phyloP scores from a whole-genome alignment of 225 moss, liverwort and hornwort species.

The Bryoerythrophyllum caledonicum region DNA sequence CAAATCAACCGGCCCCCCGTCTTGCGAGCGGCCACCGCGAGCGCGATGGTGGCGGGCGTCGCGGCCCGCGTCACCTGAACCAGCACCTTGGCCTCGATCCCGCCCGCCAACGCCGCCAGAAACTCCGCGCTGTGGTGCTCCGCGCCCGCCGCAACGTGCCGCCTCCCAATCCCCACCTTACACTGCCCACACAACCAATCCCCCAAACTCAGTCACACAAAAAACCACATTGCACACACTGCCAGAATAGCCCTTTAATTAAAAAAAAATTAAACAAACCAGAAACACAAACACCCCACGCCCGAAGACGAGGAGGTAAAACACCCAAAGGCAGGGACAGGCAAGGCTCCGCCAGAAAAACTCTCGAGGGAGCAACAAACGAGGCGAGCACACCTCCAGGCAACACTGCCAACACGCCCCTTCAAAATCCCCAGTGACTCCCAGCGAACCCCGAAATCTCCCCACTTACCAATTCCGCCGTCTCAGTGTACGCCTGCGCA shows the following conservation, averaged over 20 bases:
- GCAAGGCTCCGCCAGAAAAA: too few relatives aligned
- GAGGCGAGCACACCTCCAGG: too few relatives aligned
- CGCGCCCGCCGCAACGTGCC: conserved; percentile 38
- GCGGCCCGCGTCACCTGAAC: conserved; percentile 59
- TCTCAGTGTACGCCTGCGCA: conserved; percentile 72
- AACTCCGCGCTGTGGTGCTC: conserved; percentile 83
- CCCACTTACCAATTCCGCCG: conserved; percentile 71
- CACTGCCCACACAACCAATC: conserved; percentile 46
- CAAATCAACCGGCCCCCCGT: conserved; percentile 74
- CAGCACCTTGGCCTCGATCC: conserved; percentile 67
- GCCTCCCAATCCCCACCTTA: conserved; percentile 55
- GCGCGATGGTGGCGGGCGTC: conserved; percentile 65
- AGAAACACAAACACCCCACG: background rate
- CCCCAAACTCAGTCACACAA: background rate
- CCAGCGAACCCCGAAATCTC: too few relatives aligned
- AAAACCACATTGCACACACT: background rate
- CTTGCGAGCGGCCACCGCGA: conserved; percentile 74
- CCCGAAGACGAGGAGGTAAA: too few relatives aligned
- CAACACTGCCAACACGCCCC: too few relatives aligned
- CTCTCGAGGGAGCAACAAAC: background rate
- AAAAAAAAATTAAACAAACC: too few relatives aligned
- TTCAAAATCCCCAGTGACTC: background rate
- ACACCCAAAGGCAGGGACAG: too few relatives aligned
- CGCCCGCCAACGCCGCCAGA: conserved; percentile 80
- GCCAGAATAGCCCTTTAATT: too few relatives aligned